Evolutionary conservation across 192 early-diverging fungal species (phyloP), one percentile per base, ranked within the genome.

Genomic region (Podila horticola): DNA sequence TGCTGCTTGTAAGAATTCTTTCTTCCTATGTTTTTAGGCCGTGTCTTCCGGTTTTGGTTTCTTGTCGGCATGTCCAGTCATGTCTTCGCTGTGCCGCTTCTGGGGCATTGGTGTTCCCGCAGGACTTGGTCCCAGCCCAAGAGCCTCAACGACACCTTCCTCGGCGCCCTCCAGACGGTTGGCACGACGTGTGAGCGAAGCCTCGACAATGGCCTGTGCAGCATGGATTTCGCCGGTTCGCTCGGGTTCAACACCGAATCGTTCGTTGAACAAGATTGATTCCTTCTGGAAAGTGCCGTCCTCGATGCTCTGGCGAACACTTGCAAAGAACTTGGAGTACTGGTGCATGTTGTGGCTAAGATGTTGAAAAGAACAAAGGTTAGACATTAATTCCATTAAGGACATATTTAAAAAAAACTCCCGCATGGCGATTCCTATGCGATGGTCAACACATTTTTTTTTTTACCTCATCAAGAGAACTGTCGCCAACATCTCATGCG

Each of bases 401-500:
- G n/a, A n/a, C n/a, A n/a, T n/a, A n/a, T n/a, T n/a, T n/a, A n/a
- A 67, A 67, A 67, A 58, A 38, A 58, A 29, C 28, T 66, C n/a
- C n/a, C n/a, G 34, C 10, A 8, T 10, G 34, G 31, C 5, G 31
- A 31, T 31, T 31, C 31, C 31, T 31, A 31, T 31, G 31, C 31
- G 3, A 5, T 31, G 5, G 5, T 31, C 31, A 65, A 31, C 36
- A 26, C n/a, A n/a, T n/a, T n/a, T n/a, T n/a, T n/a, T 10, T 19
- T 31, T 41, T 19, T 84, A 90, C 89, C 86, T 85, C 88, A 92
- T 92, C 22, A 95, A 84, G 33, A 95, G 77, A 26, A 95, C 92
- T 0, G 87, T 86, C 20, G 87, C 93, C 63, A 95, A 81, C 94
- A 95, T 95, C 81, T 95, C 94, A 58, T 90, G 89, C 9, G 93